Base-by-base conservation (phyloP, 805 yeast species). In the Alloascoidea hylecoeti region DNA sequence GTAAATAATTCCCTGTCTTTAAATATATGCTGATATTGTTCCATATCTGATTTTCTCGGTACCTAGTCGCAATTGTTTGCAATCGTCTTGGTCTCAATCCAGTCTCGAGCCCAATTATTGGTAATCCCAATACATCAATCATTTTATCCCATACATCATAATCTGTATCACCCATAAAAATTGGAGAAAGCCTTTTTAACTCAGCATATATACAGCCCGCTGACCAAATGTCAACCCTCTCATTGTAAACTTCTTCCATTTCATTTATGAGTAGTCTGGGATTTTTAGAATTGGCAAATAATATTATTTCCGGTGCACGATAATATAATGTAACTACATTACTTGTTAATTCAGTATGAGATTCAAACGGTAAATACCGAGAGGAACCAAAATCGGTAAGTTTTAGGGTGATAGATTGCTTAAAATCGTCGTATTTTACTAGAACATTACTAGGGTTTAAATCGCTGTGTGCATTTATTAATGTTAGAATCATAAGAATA, bases 151-250 rank as follows among this genome's bases (percentile, higher is more conserved):
- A 23, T 9, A 23, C 13, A 9, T 23, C 30, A 23, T 23, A 9
- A n/a, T 23, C 30, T n/a, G 9, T n/a, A 23, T 23, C 30, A 23
- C 9, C n/a, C n/a, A 9, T 9, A n/a, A 23, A 23, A 9, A 23
- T 9, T 9, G 30, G 30, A 9, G 13, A 9, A 9, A 23, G 9
- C n/a, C 30, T 9, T 9, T 9, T 23, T n/a, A 23, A 23, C n/a
- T 23, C 30, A n/a, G 30, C 30, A 9, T n/a, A 23, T 23, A 23
- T n/a, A 23, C 30, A 23, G n/a, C 30, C 30, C 30, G n/a, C 30
- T 9, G 13, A 9, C 30, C 30, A 23, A 23, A 23, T 23, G n/a
- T 23, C 30, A 23, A 23, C n/a, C n/a, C n/a, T n/a, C n/a, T n/a
- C n/a, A 9, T 23, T 23, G 30, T 9, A 9, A 23, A 9, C 30